A percentile compares a stretch with the other conserved stretches of the same genome.
These are phyloP conservation scores for Thymus quinquecostatus DNA, from an alignment of 257 asterid genomes.

Conservation along the genomic window DNA sequence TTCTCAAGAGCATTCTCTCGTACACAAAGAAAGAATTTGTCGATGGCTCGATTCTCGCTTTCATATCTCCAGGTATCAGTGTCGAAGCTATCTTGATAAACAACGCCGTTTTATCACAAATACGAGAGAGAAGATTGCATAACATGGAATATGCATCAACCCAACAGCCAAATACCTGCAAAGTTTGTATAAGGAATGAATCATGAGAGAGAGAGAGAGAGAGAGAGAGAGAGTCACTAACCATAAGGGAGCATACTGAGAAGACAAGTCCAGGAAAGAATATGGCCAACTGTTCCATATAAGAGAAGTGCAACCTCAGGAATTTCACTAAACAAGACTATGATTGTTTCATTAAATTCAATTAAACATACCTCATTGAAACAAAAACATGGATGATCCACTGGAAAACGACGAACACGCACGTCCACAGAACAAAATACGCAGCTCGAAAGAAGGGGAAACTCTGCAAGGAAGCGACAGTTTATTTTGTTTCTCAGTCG, in stretches of 20 bases:
- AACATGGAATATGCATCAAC: conserved; percentile 67
- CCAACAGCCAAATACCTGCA: conserved; percentile 79
- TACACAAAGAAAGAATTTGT: neutral
- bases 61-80: neutral
- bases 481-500: neutral
- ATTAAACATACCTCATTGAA: conserved; percentile 52
- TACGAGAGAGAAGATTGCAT: conserved; percentile 52
- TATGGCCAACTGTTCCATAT: conserved; percentile 73
- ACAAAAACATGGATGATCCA: conserved; percentile 79
- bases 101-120: conserved; percentile 47
- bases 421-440: conserved; percentile 74
- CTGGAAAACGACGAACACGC: conserved; percentile 73
- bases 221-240: conserved; percentile 33
- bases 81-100: conserved; percentile 18
- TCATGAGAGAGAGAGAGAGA: conserved; percentile 8
- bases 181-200: conserved; percentile 9
- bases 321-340: neutral
- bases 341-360: neutral
- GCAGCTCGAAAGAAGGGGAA: conserved; percentile 86
- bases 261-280: conserved; percentile 63
- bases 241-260: conserved; percentile 69
- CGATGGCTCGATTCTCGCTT: neutral
- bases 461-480: conserved; percentile 50
- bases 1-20: neutral
- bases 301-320: conserved; percentile 14